Base-by-base conservation (phyloP, 2,329 filamentous ascomycete species). In the Torrubiella hemipterigena region DNA sequence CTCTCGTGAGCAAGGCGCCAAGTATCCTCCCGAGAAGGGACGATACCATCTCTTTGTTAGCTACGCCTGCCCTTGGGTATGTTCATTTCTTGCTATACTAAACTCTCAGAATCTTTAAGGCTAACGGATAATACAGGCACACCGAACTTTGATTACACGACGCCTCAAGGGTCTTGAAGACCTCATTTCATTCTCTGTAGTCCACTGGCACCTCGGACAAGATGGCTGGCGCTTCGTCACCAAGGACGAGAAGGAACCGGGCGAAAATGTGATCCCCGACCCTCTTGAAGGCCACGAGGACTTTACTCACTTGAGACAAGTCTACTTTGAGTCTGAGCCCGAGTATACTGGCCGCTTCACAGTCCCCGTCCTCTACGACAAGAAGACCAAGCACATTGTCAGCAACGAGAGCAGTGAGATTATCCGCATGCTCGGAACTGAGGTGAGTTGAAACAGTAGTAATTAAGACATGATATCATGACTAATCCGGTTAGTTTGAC, bases 11-110 rank as follows among this genome's bases (percentile, higher is more conserved):
- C 58, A 73, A 1, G 77, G 72, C 25, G 79, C 83, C 5, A 60
- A 77, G 53, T 95, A 86, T 45, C 81, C 85, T 5, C 72, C 85
- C 1, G 89, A 96, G 59, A 84, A 83, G 59, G 84, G 72, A 32
- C 72, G 91, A 34, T 98, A 98, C 55, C 91, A 98, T 59, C 74
- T 98, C 45, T 98, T 89, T 52, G 80, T 94, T 43, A 89, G 81
- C 47, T 94, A 93, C 57, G 87, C 87, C 6, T 95, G 87, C 56
- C 87, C 87, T 4, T 95, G 87, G 87, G 78, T 65, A 44, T 32
- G 58, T 47, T 12, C 14, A 17, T 29, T 26, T 17, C 24, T 30
- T 30, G 27, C 21, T 13, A n/a, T n/a, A n/a, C n/a, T n/a, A n/a
- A n/a, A n/a, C n/a, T n/a, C 15, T 17, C 17, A 20, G 22, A 20